Conservation (phyloP, 495 filamentous ascomycete species). For the Letharia lupina region DNA sequence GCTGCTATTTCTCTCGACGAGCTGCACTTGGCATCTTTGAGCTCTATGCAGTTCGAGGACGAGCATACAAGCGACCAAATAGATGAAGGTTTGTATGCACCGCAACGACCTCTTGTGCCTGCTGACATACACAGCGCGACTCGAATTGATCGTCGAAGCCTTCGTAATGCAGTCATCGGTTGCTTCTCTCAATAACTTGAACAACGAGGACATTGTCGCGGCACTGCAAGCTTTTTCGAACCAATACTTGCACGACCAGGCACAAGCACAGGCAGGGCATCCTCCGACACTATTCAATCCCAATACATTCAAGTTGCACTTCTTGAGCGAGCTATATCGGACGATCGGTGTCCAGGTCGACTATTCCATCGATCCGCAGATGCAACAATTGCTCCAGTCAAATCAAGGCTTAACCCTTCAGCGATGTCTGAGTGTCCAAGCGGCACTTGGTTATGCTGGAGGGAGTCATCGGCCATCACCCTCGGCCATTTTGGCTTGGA, state of each 20-base stretch:
- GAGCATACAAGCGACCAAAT: slow-evolving; percentile 34
- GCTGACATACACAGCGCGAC: slow-evolving; percentile 18
- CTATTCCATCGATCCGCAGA: slow-evolving; percentile 57
- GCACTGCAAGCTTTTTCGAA: slow-evolving; percentile 48
- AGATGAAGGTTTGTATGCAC: slow-evolving; percentile 35
- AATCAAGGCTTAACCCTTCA: slow-evolving; percentile 50
- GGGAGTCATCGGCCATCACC: slow-evolving; percentile 50
- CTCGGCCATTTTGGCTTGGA: slow-evolving; percentile 62
- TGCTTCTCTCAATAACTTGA: slow-evolving; percentile 46
- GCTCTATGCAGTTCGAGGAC: slow-evolving; percentile 48
- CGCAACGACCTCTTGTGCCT: neutral
- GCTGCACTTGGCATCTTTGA: slow-evolving; percentile 57
- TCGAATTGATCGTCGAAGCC: slow-evolving; percentile 35
- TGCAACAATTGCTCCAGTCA: slow-evolving; percentile 56
- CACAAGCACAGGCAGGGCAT: slow-evolving; percentile 27
- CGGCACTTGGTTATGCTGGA: slow-evolving; percentile 56
- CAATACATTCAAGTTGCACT: slow-evolving; percentile 36
- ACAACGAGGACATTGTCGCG: slow-evolving; percentile 69
- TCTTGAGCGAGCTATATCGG: slow-evolving; percentile 58
- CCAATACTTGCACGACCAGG: slow-evolving; percentile 37
- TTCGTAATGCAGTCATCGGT: slow-evolving; percentile 53
- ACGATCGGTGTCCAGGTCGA: slow-evolving; percentile 60
- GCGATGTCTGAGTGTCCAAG: slow-evolving; percentile 60
- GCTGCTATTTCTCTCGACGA: slow-evolving; percentile 55
- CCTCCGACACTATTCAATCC: slow-evolving; percentile 4